A percentile compares a stretch with the other conserved stretches of the same genome.
Conservation (phyloP, 106 monocot genomes). For the Alisma plantagoaquatica region DNA sequence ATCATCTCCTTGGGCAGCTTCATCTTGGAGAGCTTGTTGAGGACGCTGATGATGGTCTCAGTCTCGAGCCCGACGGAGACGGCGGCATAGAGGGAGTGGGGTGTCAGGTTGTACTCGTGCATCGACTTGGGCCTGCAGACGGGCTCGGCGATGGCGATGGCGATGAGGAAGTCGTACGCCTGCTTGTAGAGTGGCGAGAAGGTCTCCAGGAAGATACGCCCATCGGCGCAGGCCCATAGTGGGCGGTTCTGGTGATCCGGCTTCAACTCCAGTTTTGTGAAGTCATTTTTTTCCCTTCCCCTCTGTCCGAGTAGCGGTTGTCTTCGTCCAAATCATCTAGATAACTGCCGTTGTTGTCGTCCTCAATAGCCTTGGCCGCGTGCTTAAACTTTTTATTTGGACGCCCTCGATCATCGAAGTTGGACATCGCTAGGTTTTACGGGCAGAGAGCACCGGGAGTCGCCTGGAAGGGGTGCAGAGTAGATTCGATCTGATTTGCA, state of each 20-base stretch:
- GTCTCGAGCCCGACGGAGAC: constrained; percentile 95
- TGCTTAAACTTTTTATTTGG: constrained; percentile 31
- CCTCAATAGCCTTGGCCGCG: constrained; percentile 22
- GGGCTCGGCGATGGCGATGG: constrained; percentile 93
- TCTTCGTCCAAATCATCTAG: constrained; percentile 75
- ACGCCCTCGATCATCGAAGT: constrained; percentile 32
- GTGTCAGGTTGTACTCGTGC: constrained; percentile 98
- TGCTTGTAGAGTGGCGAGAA: constrained; percentile 97
- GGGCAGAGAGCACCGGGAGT: too few relatives aligned
- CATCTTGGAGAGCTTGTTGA: constrained; percentile 91
- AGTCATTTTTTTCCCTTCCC: constrained; percentile 58
- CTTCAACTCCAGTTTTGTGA: constrained; percentile 88
- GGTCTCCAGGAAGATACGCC: constrained; percentile 93
- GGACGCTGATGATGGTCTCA: constrained; percentile 81
- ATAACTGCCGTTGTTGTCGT: constrained; percentile 35
- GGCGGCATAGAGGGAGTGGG: constrained; percentile 88
- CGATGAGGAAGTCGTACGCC: constrained; percentile 94
- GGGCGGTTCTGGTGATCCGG: constrained; percentile 71
- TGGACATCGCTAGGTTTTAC: too few relatives aligned
- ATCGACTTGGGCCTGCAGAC: constrained; percentile 97
- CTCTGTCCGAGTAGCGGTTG: constrained; percentile 17
- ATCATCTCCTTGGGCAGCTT: constrained; percentile 90
- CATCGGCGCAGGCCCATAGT: constrained; percentile 93
- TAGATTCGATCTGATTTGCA: too few relatives aligned
- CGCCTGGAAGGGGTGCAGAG: too few relatives aligned